Evolutionary conservation across 1,139 yeast species (phyloP), one percentile per base, ranked within the genome.

Genomic region (Kurtzmaniella quercitrusa): DNA sequence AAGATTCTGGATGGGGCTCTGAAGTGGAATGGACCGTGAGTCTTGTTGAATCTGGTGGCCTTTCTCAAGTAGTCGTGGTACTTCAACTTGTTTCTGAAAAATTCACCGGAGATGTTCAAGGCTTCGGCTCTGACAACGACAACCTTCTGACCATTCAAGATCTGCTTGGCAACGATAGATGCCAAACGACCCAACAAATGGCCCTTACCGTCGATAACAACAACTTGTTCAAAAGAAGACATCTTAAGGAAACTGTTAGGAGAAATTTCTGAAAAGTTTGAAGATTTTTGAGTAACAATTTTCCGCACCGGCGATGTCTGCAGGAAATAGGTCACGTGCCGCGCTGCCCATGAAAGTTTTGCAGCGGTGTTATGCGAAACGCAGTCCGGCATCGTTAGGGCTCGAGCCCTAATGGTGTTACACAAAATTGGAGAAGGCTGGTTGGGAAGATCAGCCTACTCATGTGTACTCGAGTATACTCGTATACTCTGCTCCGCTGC

Each of bases 131-230:
- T 89, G 70, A 93, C 98, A 65, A 93, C 85, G 64, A 91, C 96
- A 70, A 93, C 82, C 79, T 90, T 88, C 82, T 94, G 98, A 64
- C 99, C 99, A 79, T 87, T 86, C 73, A 93, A 86, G 65, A 93
- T 76, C 82, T 93, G 97, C 85, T 93, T 93, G 75, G 99, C 96
- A 70, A 93, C 91, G 68, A 85, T 86, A 64, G 98, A 89, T 65
- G 98, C 98, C 74, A 93, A 89, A 83, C 99, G 97, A 77, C 99
- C 99, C 73, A 93, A 85, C 71, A 93, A 87, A 79, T 93, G 99
- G 75, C 98, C 98, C 90, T 93, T 91, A 81, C 94, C 95, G 79
- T 87, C 95, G 81, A 87, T 84, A 75, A 89, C 96, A 81, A 89
- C 88, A 81, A 89, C 95, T 78, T 94, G 91, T 81, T 88, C 94